Evolutionary conservation across 2,329 filamentous ascomycete species (phyloP), one percentile per base, ranked within the genome.

Genomic region (Penicillium sp.): DNA sequence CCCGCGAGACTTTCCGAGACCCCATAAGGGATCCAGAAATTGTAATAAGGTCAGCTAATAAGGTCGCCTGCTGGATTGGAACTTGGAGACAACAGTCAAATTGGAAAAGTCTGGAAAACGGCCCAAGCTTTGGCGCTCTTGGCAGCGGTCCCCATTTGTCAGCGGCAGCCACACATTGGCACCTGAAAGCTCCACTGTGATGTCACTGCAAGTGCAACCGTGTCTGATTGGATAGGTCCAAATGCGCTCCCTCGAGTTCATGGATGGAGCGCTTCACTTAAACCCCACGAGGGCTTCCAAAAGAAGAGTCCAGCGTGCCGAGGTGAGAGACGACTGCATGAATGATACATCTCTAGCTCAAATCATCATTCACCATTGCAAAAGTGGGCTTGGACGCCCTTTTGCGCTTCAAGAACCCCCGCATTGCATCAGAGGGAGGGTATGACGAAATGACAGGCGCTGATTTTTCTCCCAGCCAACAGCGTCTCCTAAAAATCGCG

Each of bases 111-210:
- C 54, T 62, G 60, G 60, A 62, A 61, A 44, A 45, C 55, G 60
- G 55, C 41, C 60, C 60, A 61, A 61, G 54, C 60, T 61, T 57
- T 58, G 60, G 60, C 23, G 29, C 54, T 17, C 60, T 61, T 61
- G 60, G 60, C 60, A 23, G 21, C 17, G 17, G 35, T 29, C 35
- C 50, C 29, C 48, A 52, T 48, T 58, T 57, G 48, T 58, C 54
- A 48, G 26, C 30, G 21, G 17, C 54, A 58, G 60, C 26, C 56
- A 46, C 41, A 50, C 13, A 52, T 52, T 58, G 35, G 38, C 35
- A 41, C 13, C 8, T 17, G n/a, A 5, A 9, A 26, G 41, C 6
- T 31, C 60, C 60, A 55, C 55, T 48, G 41, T 62, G 60, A 62
- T 55, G 55, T 62, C 55, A 58, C 35, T 23, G 11, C 0, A 5